Base-by-base conservation (phyloP, 73 alveolate species). In the Symbiodinium natans region DNA sequence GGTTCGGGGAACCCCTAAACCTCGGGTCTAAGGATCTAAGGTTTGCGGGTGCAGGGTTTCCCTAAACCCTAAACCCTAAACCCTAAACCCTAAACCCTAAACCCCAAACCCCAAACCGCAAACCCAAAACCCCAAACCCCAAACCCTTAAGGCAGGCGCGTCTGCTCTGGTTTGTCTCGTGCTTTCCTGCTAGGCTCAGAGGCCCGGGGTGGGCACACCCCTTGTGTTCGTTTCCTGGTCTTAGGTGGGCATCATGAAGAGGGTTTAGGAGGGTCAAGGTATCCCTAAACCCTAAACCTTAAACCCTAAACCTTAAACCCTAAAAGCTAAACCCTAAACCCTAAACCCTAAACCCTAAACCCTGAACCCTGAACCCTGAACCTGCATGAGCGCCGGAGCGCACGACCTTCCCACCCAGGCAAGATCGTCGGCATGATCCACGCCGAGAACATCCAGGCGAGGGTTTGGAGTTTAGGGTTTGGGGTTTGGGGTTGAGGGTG, bases 401-500 rank as follows among this genome's bases (percentile, higher is more conserved):
- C 29, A 3, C 2, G n/a, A 2, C 21, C 68, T 52, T 21, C 17
- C 29, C 36, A 31, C 77, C 15, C 7, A 63, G 77, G 77, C 77
- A 63, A 63, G 31, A 19, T 63, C 77, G 77, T 63, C 36, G 77
- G 77, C 77, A 63, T 63, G 77, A 63, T 63, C 77, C 77, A 27
- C 25, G 77, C 77, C 15, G 77, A 6, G 31, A 63, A 63, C 77
- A 34, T 63, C 9, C 77, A 63, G 77, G 77, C 34, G 31, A 15
- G 77, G 17, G 31, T 2, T 25, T 56, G 40, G 0, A 63, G 34
- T 6, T 0, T 23, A 59, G 38, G 77, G 77, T 59, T 59, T 59
- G 23, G 77, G 77, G 77, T 17, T 59, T 59, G 8, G 77, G 77
- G 77, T 59, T 59, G 11, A 59, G 77, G 77, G 77, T 0, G 11